phyloP scores from a whole-genome alignment of 2,329 filamentous ascomycete genomes.

The Alternaria sp. region DNA sequence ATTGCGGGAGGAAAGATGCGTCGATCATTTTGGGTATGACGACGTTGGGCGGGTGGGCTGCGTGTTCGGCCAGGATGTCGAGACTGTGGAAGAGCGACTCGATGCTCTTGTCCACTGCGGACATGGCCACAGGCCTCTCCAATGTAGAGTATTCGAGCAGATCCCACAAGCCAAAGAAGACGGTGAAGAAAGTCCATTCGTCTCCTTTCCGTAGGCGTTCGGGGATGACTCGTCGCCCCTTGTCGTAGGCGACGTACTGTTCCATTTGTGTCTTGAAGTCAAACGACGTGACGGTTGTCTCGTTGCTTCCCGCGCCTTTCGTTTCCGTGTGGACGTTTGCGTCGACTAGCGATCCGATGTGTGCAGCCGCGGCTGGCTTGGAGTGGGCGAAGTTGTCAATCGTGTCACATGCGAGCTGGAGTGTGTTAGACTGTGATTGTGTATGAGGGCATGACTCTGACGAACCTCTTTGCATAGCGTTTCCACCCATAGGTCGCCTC shows the following conservation, averaged over 20 bases:
- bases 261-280: slow-evolving; percentile 49
- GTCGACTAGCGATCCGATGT: slow-evolving; percentile 41
- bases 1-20: slow-evolving; percentile 46
- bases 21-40: slow-evolving; percentile 44
- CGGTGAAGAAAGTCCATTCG: slow-evolving; percentile 45
- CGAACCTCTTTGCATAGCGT: slow-evolving; percentile 47
- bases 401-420: slow-evolving; percentile 44
- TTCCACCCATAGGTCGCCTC: slow-evolving; percentile 46
- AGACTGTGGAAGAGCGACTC: slow-evolving; percentile 43
- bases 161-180: slow-evolving; percentile 49
- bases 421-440: slow-evolving; percentile 26
- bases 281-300: slow-evolving; percentile 26
- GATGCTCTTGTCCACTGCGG: slow-evolving; percentile 43
- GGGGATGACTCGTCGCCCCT: slow-evolving; percentile 23
- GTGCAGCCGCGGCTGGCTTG: slow-evolving; percentile 23
- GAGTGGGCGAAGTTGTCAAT: slow-evolving; percentile 49
- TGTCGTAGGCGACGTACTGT: slow-evolving; percentile 41
- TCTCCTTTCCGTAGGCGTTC: slow-evolving; percentile 26
- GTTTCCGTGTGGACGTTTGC: slow-evolving; percentile 39
- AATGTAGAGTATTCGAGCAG: slow-evolving; percentile 41
- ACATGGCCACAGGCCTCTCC: slow-evolving; percentile 34
- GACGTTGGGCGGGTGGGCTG: slow-evolving; percentile 31
- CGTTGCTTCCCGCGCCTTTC: slow-evolving; percentile 20
- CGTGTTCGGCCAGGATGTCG: slow-evolving; percentile 39
- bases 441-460: slow-evolving; percentile 14